Evolutionary conservation across 148 eudicot species (phyloP).

Genomic region (Dysphania ambrosioides): DNA sequence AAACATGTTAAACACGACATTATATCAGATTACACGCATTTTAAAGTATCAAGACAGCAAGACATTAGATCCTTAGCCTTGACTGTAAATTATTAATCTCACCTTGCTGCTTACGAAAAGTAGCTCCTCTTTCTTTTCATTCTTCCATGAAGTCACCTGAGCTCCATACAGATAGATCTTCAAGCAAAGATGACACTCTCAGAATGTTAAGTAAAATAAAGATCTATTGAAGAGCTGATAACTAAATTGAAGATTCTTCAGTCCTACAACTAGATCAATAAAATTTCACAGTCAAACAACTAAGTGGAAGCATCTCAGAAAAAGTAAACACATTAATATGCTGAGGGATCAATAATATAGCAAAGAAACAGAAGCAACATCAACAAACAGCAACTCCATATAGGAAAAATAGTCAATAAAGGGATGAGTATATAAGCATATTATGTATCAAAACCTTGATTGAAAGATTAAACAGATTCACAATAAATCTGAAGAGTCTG

Average conservation of each 20-base stretch:
- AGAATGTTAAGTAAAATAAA: conserved; percentile 9
- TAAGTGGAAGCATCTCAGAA: conserved; percentile 1
- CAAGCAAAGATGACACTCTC: background rate
- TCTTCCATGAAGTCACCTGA: conserved; percentile 97
- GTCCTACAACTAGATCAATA: too few species aligned
- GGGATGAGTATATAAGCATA: too few species aligned
- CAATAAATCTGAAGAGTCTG: background rate
- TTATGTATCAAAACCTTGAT: too few species aligned
- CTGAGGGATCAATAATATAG: background rate
- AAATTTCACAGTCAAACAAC: background rate
- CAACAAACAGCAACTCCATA: background rate
- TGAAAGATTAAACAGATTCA: too few species aligned
- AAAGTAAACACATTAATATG: background rate
- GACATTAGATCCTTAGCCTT: background rate
- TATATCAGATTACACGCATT: too few species aligned
- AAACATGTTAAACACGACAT: too few species aligned
- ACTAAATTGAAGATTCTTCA: too few species aligned
- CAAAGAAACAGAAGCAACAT: background rate
- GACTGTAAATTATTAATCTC: conserved; percentile 12
- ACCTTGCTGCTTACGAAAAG: conserved; percentile 92
- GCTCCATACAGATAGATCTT: conserved; percentile 87
- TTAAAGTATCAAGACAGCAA: too few species aligned
- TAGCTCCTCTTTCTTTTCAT: conserved; percentile 80
- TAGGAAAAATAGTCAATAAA: too few species aligned
- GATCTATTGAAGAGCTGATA: too few species aligned